Base-by-base conservation (phyloP, 371 early-diverging fungal genomes). In the Phascolomyces articulosus region DNA sequence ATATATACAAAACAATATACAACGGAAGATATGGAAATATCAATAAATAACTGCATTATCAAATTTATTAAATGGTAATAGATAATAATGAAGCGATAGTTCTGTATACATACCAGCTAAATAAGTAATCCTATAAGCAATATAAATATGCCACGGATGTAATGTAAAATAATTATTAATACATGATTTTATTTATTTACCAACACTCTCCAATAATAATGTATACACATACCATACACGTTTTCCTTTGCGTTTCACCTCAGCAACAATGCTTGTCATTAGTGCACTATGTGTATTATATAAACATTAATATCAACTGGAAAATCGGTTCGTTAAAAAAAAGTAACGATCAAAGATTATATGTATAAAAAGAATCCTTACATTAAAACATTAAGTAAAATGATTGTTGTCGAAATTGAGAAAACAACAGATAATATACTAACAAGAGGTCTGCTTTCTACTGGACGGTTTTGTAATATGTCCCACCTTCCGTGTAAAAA, bases 41-140 rank as follows among this genome's bases (percentile, higher is more conserved):
- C 29, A 2, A 27, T 24, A 7, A 40, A 20, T n/a, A 47, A 47
- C 16, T 4, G 16, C 16, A n/a, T 13, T 47, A 47, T 47, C 8
- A 34, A 9, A 9, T 34, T 34, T 11, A 2, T 34, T 23, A 24
- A n/a, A n/a, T n/a, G n/a, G n/a, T 48, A 8, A 31, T 41, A 47
- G 7, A n/a, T 31, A 40, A 20, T 28, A 3, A 40, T n/a, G 40
- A n/a, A 27, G 41, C 47, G 18, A 11, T 47, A 47, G 7, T 47
- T n/a, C n/a, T n/a, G n/a, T n/a, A n/a, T n/a, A n/a, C n/a, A n/a
- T 61, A 61, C 62, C 62, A 53, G 62, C 62, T 48, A 61, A 61
- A 34, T 61, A 61, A 24, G 49, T 31, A 34, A 51, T 53, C 62
- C 62, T 61, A 44, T 44, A 44, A n/a, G 44, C 2, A 61, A 47